These are phyloP conservation scores for Hemisphaericaspora xylofermentans DNA, from an alignment of 1,139 yeast genomes.

Conservation along the genomic window DNA sequence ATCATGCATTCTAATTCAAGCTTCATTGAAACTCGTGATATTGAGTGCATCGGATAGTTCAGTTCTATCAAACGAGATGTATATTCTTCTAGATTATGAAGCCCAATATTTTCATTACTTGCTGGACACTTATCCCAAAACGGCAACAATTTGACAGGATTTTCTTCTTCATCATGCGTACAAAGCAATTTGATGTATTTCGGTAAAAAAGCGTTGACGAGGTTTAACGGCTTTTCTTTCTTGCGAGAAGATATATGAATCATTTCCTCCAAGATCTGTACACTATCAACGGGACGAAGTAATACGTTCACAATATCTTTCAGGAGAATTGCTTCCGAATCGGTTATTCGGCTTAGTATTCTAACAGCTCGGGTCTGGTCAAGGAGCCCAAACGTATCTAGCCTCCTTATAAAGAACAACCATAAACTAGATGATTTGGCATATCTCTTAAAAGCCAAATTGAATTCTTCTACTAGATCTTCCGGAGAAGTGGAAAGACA, in stretches of 20 bases:
- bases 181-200: constrained; percentile 31
- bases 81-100: constrained; percentile 17
- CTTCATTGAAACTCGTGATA: constrained; percentile 32
- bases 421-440: constrained; percentile 32
- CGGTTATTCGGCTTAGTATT: constrained; percentile 27
- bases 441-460: constrained; percentile 24
- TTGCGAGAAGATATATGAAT: neutral
- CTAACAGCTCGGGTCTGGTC: constrained; percentile 29
- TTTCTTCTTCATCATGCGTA: constrained; percentile 5
- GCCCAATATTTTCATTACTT: constrained; percentile 10
- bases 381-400: constrained; percentile 34
- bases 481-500: constrained; percentile 33
- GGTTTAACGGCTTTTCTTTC: neutral
- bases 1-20: constrained; percentile 47
- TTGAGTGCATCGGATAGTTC: constrained; percentile 22
- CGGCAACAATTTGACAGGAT: constrained; percentile 11
- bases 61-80: constrained; percentile 25
- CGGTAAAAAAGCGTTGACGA: constrained; percentile 18
- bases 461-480: constrained; percentile 32
- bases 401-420: constrained; percentile 35
- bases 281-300: constrained; percentile 24
- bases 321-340: constrained; percentile 27
- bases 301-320: constrained; percentile 31
- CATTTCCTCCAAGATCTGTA: constrained; percentile 10
- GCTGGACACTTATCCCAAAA: constrained; percentile 20